phyloP scores from a whole-genome alignment of 192 early-diverging fungal genomes.

The Diversispora eburnea region DNA sequence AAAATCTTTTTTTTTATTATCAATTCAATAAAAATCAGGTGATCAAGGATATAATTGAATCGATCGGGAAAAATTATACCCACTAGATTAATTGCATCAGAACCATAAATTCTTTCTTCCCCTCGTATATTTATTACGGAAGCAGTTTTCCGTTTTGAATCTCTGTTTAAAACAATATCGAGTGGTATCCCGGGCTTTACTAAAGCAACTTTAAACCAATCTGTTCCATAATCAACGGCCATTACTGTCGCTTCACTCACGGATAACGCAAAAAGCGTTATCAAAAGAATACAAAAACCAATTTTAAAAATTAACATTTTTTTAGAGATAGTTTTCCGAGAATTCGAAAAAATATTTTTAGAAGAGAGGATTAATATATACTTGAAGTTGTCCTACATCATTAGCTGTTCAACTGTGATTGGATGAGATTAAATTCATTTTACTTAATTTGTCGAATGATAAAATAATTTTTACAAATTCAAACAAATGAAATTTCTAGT shows the following conservation, averaged over 20 bases:
- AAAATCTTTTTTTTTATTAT: no score
- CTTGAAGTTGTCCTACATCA: background rate
- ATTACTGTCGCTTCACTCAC: constrained; percentile 68
- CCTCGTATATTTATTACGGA: constrained; percentile 77
- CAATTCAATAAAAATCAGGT: background rate
- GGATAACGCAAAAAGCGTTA: background rate
- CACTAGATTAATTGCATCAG: constrained; percentile 77
- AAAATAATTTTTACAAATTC: background rate
- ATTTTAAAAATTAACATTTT: background rate
- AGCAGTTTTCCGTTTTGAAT: constrained; percentile 92
- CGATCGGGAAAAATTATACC: background rate
- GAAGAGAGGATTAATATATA: background rate
- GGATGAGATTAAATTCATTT: background rate
- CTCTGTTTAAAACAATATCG: constrained; percentile 94
- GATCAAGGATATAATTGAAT: background rate
- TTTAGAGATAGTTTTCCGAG: background rate
- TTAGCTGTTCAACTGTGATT: background rate
- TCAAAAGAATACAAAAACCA: background rate
- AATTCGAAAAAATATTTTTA: background rate
- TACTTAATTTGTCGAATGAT: background rate
- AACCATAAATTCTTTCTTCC: constrained; percentile 81
- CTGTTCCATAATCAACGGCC: constrained; percentile 94
- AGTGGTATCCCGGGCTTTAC: constrained; percentile 86
- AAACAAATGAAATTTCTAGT: background rate
- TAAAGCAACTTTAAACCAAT: constrained; percentile 96